Evolutionary conservation across 192 early-diverging fungal genomes (phyloP), one percentile per base, ranked within the genome.

Genomic region (Mortierella hygrophila): DNA sequence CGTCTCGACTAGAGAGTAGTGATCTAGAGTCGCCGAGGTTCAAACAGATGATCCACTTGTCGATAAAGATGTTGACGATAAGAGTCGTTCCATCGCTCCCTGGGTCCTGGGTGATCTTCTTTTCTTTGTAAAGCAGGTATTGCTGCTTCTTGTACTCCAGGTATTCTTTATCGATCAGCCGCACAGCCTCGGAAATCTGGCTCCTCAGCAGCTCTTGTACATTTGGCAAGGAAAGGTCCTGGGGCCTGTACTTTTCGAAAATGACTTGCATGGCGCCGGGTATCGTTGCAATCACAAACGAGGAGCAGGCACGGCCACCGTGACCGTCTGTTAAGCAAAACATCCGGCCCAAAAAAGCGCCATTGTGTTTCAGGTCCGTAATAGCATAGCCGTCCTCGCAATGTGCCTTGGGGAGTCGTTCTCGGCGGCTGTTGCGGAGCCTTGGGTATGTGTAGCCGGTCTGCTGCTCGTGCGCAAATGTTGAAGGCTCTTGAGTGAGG

Each of bases 1-100:
- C 37, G 44, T 89, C 88, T 11, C 85, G 79, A 29, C 75, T 82
- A 37, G 81, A 80, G n/a, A 93, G 52, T 46, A 93, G 83, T 6
- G 88, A 86, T 35, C 92, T 89, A 8, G 92, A 93, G 68, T 93
- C 92, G 15, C 92, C 92, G 37, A 93, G 85, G 78, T 93, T 93
- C 49, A 91, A 29, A 74, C 90, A 89, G 57, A 93, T 87, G 44
- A 93, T 76, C 91, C 91, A 93, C 44, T 89, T 88, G 74, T 90
- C 91, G 70, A 93, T 88, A 76, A 93, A 91, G 13, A 93, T 37
- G 60, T 92, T 91, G 38, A 93, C 82, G 8, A 93, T 90, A 2
- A 93, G 76, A 6, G 92, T 93, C 47, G 90, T 89, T 7, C 92
- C 92, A 52, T 93, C 92, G 49, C 92, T 91, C 8, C 87, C 88